These are phyloP conservation scores for Sherardia arvensis DNA, from an alignment of 257 asterid genomes.

Conservation along the genomic window DNA sequence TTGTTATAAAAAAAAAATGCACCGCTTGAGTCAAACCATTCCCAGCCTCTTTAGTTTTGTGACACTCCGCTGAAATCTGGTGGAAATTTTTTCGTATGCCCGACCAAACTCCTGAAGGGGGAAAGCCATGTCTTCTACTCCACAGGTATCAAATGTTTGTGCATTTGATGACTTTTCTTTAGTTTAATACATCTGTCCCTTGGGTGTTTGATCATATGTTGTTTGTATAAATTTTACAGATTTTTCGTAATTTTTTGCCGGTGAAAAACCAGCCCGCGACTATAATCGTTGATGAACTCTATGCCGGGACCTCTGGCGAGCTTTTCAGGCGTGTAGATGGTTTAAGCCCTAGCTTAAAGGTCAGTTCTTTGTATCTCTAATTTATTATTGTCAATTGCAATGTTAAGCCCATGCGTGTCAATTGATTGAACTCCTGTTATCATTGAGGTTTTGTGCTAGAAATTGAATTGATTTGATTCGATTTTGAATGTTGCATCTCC, in stretches of 20 bases:
- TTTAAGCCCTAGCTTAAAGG: neutral
- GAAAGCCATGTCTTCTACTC: neutral
- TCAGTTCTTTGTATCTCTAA: neutral
- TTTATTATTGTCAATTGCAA: neutral
- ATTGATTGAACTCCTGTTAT: no score
- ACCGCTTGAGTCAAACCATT: no score
- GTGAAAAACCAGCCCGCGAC: neutral
- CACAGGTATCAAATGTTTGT: neutral
- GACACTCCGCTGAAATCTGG: no score
- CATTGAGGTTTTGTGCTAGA: no score
- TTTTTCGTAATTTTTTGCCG: neutral
- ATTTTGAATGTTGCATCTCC: no score
- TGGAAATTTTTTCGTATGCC: neutral
- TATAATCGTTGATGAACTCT: neutral
- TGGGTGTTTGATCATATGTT: neutral
- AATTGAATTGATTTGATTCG: no score
- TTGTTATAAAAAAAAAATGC: neutral
- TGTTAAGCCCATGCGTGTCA: neutral
- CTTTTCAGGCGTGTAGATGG: neutral
- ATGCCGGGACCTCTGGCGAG: neutral
- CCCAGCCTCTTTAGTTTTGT: no score
- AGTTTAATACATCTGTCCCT: neutral
- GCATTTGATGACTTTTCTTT: no score
- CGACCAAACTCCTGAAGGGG: neutral
- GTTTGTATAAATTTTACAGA: neutral